Percentiles rank a stretch among this genome's conserved stretches.
These are phyloP conservation scores for Aspergillus ostianus DNA, from an alignment of 495 filamentous ascomycete genomes.

Conservation along the genomic window DNA sequence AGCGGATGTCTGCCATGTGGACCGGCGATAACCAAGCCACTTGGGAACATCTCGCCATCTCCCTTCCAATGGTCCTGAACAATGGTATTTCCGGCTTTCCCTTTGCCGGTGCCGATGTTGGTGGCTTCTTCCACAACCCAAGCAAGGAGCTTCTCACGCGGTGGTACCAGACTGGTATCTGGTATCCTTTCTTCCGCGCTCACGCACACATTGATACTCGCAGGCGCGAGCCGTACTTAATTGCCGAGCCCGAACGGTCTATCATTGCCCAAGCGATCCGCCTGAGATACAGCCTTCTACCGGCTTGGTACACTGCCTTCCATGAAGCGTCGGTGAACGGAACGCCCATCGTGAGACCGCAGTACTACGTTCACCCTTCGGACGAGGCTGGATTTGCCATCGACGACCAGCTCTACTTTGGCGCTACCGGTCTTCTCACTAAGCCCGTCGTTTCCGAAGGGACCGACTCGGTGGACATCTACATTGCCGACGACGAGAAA, in stretches of 20 bases:
- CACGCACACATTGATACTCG: slow-evolving; percentile 97
- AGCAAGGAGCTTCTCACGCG: slow-evolving; percentile 83
- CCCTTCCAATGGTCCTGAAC: slow-evolving; percentile 88
- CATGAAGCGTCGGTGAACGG: slow-evolving; percentile 80
- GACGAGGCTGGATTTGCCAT: slow-evolving; percentile 83
- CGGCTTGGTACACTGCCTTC: slow-evolving; percentile 96
- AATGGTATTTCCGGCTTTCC: slow-evolving; percentile 92
- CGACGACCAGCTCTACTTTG: slow-evolving; percentile 93
- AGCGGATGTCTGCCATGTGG: slow-evolving; percentile 94
- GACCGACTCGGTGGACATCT: slow-evolving; percentile 70
- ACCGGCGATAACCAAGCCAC: slow-evolving; percentile 94
- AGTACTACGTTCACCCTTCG: slow-evolving; percentile 86
- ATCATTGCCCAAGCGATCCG: slow-evolving; percentile 88
- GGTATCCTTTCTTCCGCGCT: slow-evolving; percentile 98
- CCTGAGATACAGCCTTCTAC: slow-evolving; percentile 83
- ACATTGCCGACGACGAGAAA: slow-evolving; percentile 78
- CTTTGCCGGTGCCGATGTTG: slow-evolving; percentile 93
- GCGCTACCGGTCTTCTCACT: slow-evolving; percentile 76
- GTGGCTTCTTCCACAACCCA: slow-evolving; percentile 97
- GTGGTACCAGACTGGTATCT: slow-evolving; percentile 96
- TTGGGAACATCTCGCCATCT: slow-evolving; percentile 84
- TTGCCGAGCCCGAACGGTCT: slow-evolving; percentile 75
- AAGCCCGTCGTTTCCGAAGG: slow-evolving; percentile 83
- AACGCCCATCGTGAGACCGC: slow-evolving; percentile 82
- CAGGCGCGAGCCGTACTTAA: slow-evolving; percentile 88